Base-by-base conservation (phyloP, 495 filamentous ascomycete species). In the Platismatia glauca region DNA sequence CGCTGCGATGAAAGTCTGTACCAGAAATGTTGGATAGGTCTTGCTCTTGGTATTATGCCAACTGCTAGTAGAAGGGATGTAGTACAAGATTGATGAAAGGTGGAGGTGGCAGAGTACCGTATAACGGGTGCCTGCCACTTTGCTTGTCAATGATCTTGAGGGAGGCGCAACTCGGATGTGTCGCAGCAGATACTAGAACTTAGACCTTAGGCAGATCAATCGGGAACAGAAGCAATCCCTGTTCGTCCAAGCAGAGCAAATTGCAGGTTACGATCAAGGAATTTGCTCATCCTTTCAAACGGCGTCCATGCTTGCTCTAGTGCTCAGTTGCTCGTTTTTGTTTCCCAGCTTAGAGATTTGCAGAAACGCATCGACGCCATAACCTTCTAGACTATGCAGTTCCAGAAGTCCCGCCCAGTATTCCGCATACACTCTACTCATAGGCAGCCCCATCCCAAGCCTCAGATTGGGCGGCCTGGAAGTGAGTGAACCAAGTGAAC, bases 271-370 rank as follows among this genome's bases (percentile, higher is more conserved):
- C 6, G 38, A 37, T 57, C 1, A 57, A 35, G 20, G 12, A 9
- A 56, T 9, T 27, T 33, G n/a, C 29, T 18, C 31, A 16, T 50
- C 8, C 15, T 9, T 55, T 81, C 78, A 95, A 44, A 97, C 86
- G 29, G 90, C 90, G 77, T 97, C 91, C 80, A 96, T 91, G 58
- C 81, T 86, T 27, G 91, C 91, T 69, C 92, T 77, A 37, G 89
- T 95, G 15, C 86, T 94, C 57, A 99, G 76, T 72, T 95, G 92
- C 78, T 99, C 94, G 70, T 96, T 96, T 79, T 97, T 97, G 74
- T 99, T 99, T 27, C 94, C 94, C 60, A 99, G 80, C 74, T 96
- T 96, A 8, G 90, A 93, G 43, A 99, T 96, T 74, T 97, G 93
- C 64, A 99, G 73, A 71, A 97, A 99, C 2, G 89, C 93, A 76